phyloP scores from a whole-genome alignment of 2,329 filamentous ascomycete species.

The Aspergillus sp. region DNA sequence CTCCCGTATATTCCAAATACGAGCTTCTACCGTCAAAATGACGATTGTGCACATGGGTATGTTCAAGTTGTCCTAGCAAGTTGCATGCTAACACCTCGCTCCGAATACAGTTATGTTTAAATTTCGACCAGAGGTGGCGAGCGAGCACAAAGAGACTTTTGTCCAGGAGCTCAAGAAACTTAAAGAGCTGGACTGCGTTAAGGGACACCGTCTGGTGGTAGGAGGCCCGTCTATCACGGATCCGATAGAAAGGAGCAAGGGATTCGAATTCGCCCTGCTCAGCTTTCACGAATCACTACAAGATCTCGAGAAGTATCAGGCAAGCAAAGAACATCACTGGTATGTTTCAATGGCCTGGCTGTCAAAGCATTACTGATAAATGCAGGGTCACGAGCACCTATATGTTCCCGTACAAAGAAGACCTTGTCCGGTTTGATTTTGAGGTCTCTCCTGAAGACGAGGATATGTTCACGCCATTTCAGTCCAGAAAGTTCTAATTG shows the following conservation, averaged over 20 bases:
- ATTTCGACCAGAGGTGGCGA: constrained; percentile 3
- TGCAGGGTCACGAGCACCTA: constrained; percentile 4
- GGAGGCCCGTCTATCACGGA: constrained; percentile 3
- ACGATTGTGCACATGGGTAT: background rate
- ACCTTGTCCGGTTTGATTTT: constrained; percentile 9
- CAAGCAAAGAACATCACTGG: constrained; percentile 6
- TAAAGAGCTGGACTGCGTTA: constrained; percentile 3
- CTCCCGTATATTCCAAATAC: background rate
- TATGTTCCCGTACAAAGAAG: constrained; percentile 5
- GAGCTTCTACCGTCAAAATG: background rate
- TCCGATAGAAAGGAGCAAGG: constrained; percentile 3
- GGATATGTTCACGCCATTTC: constrained; percentile 2
- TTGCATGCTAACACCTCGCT: background rate
- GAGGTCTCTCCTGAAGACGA: constrained; percentile 6
- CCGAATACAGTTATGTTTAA: constrained; percentile 1
- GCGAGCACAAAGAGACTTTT: constrained; percentile 1
- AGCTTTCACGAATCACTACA: constrained; percentile 3
- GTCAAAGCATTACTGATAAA: background rate
- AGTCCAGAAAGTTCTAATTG: background rate
- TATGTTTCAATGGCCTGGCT: background rate
- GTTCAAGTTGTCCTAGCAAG: background rate
- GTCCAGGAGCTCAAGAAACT: background rate
- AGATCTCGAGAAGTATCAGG: constrained; percentile 3
- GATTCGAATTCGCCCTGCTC: constrained; percentile 2
- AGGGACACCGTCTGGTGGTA: constrained; percentile 3